Conservation (phyloP, 2,329 filamentous ascomycete genomes). For the Colletotrichum acutatum region DNA sequence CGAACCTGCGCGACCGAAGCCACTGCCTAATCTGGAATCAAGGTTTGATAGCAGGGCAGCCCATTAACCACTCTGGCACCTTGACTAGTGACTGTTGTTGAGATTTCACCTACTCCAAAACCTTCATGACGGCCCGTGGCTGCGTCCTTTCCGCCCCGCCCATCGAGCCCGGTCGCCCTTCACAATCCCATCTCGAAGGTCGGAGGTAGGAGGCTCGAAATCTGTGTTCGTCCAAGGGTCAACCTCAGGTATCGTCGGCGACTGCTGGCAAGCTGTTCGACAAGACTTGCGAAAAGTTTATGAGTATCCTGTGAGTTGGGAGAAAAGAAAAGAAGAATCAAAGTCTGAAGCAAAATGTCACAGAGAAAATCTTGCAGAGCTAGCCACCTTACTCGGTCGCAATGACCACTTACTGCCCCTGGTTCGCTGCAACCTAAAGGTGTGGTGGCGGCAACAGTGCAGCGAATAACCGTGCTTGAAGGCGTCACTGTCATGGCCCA, state of each 20-base stretch:
- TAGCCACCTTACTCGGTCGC: not conserved
- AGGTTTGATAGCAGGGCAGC: slow-evolving; percentile 19
- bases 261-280: too few relatives aligned
- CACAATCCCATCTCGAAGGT: too few relatives aligned
- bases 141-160: accelerated
- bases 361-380: not conserved
- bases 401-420: not conserved
- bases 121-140: accelerated
- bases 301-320: not conserved
- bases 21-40: slow-evolving; percentile 18
- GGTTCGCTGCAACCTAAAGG: not conserved
- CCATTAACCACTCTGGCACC: slow-evolving; percentile 26
- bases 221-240: too few relatives aligned
- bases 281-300: not conserved
- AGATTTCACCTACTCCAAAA: accelerated
- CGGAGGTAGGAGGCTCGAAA: too few relatives aligned
- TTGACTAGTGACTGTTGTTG: slow-evolving; percentile 3
- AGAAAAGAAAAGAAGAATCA: not conserved
- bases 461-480: not conserved
- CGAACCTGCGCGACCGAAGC: slow-evolving; percentile 24
- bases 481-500: too few relatives aligned
- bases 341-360: not conserved
- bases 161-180: too few relatives aligned
- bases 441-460: not conserved
- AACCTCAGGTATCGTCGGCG: too few relatives aligned